Base-by-base conservation (phyloP, 2,329 filamentous ascomycete species). In the Ophiobolus disseminans region DNA sequence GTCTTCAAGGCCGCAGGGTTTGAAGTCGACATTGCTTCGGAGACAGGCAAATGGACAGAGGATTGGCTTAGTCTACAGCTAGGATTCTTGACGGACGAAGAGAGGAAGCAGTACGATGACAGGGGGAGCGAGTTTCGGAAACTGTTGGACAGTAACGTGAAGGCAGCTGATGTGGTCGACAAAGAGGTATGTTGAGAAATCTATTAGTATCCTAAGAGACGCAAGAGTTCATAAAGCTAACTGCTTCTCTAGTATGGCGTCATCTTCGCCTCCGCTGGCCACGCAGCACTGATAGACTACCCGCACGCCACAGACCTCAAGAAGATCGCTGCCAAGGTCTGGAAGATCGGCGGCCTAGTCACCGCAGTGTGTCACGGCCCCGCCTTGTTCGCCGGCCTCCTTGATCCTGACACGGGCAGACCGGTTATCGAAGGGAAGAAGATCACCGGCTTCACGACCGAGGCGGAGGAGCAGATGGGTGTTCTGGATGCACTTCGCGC, bases 1-100 rank as follows among this genome's bases (percentile, higher is more conserved):
- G 76, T 78, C 17, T 69, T 80, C 47, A 55, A 48, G 17, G 46
- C 48, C n/a, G 76, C 76, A 4, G 78, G 76, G 11, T 78, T 80
- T 57, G 74, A 77, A 45, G 77, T 79, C 39, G 77, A 80, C 50
- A 67, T 80, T 21, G 70, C 72, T 16, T 78, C 76, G 4, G 77
- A 80, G 53, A 78, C 72, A 3, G 76, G 78, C 28, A 68, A 49
- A 2, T 80, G 76, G 59, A 70, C 62, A 0, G 65, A 74, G 1
- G 78, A 80, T 60, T 77, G 75, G 76, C 70, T 79, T 16, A 76
- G 72, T 9, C 66, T 73, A 37, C 72, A 76, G 46, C 65, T 68
- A 1, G 75, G 76, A 40, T 79, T 50, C 16, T 65, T 80, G 14
- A 68, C 66, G 23, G 75, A 72, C 41, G 64, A 70, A 2, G 76